Evolutionary conservation across 169 alveolate genomes (phyloP), one percentile per base, ranked within the genome.

Genomic region (Cryptosporidium bovis): DNA sequence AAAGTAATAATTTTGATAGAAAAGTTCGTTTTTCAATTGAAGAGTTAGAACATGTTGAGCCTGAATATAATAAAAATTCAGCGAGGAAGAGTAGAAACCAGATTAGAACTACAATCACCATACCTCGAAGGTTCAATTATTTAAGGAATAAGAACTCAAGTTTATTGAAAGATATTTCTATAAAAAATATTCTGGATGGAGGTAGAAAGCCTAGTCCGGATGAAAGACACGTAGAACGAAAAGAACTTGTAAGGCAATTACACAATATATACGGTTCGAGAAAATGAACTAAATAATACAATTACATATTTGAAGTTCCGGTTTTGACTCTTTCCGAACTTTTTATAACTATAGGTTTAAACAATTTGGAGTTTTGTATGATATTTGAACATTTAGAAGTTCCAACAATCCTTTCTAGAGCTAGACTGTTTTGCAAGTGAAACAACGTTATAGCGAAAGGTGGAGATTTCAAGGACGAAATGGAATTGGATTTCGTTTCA

Each of bases 361-460:
- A 40, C 15, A 40, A 31, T 34, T 77, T 77, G 20, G 87, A 51
- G 18, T 56, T 77, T 77, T 36, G 31, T 34, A 77, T 44, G 18
- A 77, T 24, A 62, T 27, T 44, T 60, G 87, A 77, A 31, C 87
- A 77, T 34, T 40, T 77, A 6, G 69, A 60, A 3, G 87, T 77
- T 7, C 87, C 87, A 36, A 77, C 87, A 24, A 77, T 77, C 56
- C 87, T 77, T 48, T 77, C 87, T n/a, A 77, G 29, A 60, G 87
- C 87, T 31, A 77, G 50, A n/a, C 77, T 58, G 27, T 77, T 77
- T 7, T 60, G 87, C 71, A 51, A 56, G 16, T 77, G 87, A 62
- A 77, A 77, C 13, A 77, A 71, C 15, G 65, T 56, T 34, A 77
- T 60, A 16, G 48, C 69, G 7, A 77, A 36, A 56, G 87, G 87